Evolutionary conservation across 2,329 filamentous ascomycete genomes (phyloP).

Genomic region (Colletotrichum spaethianum): DNA sequence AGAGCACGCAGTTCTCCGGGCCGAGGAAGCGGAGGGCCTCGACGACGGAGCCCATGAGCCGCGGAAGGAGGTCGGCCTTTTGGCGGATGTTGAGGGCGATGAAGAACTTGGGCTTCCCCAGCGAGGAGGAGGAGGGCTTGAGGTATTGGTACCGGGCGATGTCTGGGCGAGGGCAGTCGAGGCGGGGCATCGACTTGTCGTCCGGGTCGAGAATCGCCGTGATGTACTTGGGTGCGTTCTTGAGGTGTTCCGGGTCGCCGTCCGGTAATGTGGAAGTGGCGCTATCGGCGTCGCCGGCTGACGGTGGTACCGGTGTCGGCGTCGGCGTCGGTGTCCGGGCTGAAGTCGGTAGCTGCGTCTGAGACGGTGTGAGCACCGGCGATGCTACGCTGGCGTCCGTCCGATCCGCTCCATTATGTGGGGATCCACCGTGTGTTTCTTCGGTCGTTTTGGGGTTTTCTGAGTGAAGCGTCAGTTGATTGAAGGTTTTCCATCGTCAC

Average conservation of each 20-base stretch:
- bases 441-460: background rate
- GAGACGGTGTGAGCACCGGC: background rate
- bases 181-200: constrained; percentile 43
- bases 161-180: constrained; percentile 49
- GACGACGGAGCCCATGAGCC: constrained; percentile 66
- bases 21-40: constrained; percentile 66
- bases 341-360: background rate
- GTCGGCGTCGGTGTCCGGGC: constrained; percentile 1
- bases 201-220: constrained; percentile 48
- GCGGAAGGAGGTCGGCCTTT: constrained; percentile 60
- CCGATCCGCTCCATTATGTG: constrained; percentile 11
- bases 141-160: constrained; percentile 43
- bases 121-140: background rate
- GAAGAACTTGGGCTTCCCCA: constrained; percentile 55
- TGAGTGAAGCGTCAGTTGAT: background rate
- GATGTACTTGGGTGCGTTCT: constrained; percentile 43
- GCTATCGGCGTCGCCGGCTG: background rate
- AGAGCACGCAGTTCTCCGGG: constrained; percentile 64
- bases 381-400: constrained; percentile 5
- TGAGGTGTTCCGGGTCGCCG: constrained; percentile 25
- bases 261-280: constrained; percentile 4
- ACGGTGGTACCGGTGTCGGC: background rate
- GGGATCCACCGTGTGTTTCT: constrained; percentile 1
- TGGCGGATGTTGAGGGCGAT: constrained; percentile 69
- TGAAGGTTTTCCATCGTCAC: background rate